Evolutionary conservation across 1,139 yeast genomes (phyloP), one percentile per base, ranked within the genome.

Genomic region (Geotrichum klebahnii): DNA sequence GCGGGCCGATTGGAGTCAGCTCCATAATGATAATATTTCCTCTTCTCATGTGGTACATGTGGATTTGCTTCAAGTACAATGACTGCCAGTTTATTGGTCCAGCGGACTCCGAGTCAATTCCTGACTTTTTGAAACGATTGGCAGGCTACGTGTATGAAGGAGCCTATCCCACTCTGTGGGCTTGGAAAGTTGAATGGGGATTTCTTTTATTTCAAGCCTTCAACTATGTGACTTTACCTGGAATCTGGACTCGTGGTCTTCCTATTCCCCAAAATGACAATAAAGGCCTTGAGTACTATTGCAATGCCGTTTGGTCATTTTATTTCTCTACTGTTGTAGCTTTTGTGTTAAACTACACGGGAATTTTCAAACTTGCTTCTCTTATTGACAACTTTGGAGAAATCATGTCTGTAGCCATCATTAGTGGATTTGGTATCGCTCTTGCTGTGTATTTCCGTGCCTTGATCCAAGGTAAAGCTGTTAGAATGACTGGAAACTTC

Each of bases 11-110:
- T n/a, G 98, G 98, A 49, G 96, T 88, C 39, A 54, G 82, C 17
- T 89, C 92, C n/a, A 90, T 92, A 97, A 81, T 92, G 82, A 65
- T 79, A 44, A 95, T 95, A 2, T 94, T 92, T 72, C 98, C 98
- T 4, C 65, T 83, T 48, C 75, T 94, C 63, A 92, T 92, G 98
- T 87, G 85, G 78, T 92, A 92, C 71, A 84, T 92, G 92, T 92
- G 96, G 95, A 81, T 90, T 53, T 79, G 90, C 63, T 92, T 94
- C 54, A 77, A 80, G 59, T 88, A 84, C 68, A 86, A 88, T 67
- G 73, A 73, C 55, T 95, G 96, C 2, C 66, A 72, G 44, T 76
- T 87, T 33, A 88, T 96, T 22, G 71, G 76, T 68, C 97, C 96
- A 1, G 63, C 68, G 0, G 73, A 67, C 1, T 83, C 73, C 43